phyloP scores from a whole-genome alignment of 75 land plant genomes.

The Isoetes taiwanensis region DNA sequence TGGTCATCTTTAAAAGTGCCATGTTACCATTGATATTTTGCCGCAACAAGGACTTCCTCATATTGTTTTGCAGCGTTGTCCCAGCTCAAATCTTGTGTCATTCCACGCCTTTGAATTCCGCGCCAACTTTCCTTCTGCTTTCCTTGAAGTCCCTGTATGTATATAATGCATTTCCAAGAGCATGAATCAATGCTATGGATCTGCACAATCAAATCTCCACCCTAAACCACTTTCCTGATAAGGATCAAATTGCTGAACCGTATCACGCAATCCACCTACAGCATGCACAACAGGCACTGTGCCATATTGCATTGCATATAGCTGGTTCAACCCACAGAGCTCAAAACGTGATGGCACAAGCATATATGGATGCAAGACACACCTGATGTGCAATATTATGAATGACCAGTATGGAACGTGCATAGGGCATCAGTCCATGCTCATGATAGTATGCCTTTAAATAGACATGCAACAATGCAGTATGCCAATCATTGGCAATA shows the following conservation, averaged over 20 bases:
- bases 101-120: slow-evolving; percentile 76
- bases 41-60: slow-evolving; percentile 84
- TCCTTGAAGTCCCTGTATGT: slow-evolving; percentile 65
- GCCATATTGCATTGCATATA: slow-evolving; percentile 94
- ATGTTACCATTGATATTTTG: slow-evolving; percentile 80
- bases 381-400: slow-evolving; percentile 99
- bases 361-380: slow-evolving; percentile 11
- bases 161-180: slow-evolving; percentile 71
- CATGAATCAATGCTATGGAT: slow-evolving; percentile 45
- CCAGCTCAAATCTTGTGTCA: slow-evolving; percentile 93
- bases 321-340: slow-evolving; percentile 92
- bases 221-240: slow-evolving; percentile 60
- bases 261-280: slow-evolving; percentile 83
- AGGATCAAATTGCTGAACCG: slow-evolving; percentile 74
- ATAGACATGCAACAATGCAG: slow-evolving; percentile 94
- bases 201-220: slow-evolving; percentile 79
- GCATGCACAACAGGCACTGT: slow-evolving; percentile 93
- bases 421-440: slow-evolving; percentile 61
- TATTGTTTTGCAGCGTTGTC: slow-evolving; percentile 79
- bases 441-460: slow-evolving; percentile 94
- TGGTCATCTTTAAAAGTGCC: too few relatives aligned
- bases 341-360: slow-evolving; percentile 97
- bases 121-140: slow-evolving; percentile 89
- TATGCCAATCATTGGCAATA: slow-evolving; percentile 98
- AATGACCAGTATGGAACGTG: slow-evolving; percentile 78